Evolutionary conservation across 768 basidiomycete species (phyloP).

Genomic region (Tricholomella constricta): DNA sequence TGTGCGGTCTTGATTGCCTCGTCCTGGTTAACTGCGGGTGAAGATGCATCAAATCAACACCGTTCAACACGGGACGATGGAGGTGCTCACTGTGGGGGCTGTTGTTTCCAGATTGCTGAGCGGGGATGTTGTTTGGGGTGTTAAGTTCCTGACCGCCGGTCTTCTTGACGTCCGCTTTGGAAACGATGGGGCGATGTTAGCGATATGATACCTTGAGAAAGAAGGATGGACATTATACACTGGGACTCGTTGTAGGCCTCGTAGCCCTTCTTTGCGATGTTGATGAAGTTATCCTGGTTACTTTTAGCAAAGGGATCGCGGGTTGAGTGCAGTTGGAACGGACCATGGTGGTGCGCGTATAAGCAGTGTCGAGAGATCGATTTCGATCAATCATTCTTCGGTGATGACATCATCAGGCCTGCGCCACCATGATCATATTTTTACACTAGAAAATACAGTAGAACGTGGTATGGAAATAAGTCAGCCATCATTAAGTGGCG

Average conservation of each 20-base stretch:
- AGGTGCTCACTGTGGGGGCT: conserved; percentile 23
- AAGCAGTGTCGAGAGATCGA: conserved; percentile 1
- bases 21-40: conserved; percentile 70
- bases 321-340: background rate
- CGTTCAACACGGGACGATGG: too few species aligned
- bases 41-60: background rate
- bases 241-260: conserved; percentile 55
- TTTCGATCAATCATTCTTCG: background rate
- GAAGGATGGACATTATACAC: conserved; percentile 31
- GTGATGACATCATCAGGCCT: conserved; percentile 9
- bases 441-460: too few species aligned
- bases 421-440: too few species aligned
- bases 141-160: conserved; percentile 71
- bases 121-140: conserved; percentile 47
- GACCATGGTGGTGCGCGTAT: conserved; percentile 15
- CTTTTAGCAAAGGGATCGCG: background rate
- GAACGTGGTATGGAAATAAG: background rate
- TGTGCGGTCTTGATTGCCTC: conserved; percentile 61
- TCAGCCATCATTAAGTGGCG: conserved; percentile 8
- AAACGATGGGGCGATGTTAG: conserved; percentile 16
- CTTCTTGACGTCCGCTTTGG: conserved; percentile 45
- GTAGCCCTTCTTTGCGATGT: conserved; percentile 69
- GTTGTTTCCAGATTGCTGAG: conserved; percentile 22
- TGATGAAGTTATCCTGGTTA: conserved; percentile 65
- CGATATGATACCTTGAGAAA: conserved; percentile 11